Evolutionary conservation across 1,139 yeast genomes (phyloP), one percentile per base, ranked within the genome.

Genomic region (Groenewaldozyma auringiensis): DNA sequence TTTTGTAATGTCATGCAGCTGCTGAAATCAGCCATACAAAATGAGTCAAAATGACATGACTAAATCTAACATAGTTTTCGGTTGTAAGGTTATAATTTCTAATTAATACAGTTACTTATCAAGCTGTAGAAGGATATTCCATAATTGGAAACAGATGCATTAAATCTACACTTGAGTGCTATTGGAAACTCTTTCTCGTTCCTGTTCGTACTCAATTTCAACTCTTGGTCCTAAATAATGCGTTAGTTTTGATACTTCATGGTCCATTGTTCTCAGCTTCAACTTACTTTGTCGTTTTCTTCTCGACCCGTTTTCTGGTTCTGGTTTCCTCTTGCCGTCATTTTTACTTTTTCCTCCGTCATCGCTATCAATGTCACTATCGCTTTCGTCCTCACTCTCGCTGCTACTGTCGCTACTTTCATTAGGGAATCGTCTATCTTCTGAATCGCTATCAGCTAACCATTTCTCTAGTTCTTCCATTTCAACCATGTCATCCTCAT

Each of bases 121-220:
- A n/a, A n/a, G n/a, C n/a, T n/a, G n/a, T n/a, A n/a, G n/a, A n/a
- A n/a, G n/a, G n/a, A n/a, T n/a, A n/a, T n/a, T n/a, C n/a, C n/a
- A n/a, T n/a, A n/a, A n/a, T n/a, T n/a, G n/a, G n/a, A n/a, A n/a
- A n/a, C n/a, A n/a, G n/a, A n/a, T n/a, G n/a, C n/a, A n/a, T n/a
- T n/a, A n/a, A n/a, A n/a, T n/a, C n/a, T n/a, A n/a, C n/a, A n/a
- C n/a, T n/a, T n/a, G n/a, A n/a, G n/a, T n/a, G n/a, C n/a, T n/a
- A n/a, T n/a, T n/a, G n/a, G n/a, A n/a, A 11, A 25, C 29, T 25
- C 29, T 25, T 25, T 35, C 38, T 6, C 70, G 73, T 63, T 83
- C 94, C 57, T 83, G 81, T 66, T 86, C 95, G 62, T 85, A 83
- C 64, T 83, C 92, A 46, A 83, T 81, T 64, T 86, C 95, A 41